Evolutionary conservation across 495 filamentous ascomycete species (phyloP), one percentile per base, ranked within the genome.

Genomic region (Penicillium paradoxum): DNA sequence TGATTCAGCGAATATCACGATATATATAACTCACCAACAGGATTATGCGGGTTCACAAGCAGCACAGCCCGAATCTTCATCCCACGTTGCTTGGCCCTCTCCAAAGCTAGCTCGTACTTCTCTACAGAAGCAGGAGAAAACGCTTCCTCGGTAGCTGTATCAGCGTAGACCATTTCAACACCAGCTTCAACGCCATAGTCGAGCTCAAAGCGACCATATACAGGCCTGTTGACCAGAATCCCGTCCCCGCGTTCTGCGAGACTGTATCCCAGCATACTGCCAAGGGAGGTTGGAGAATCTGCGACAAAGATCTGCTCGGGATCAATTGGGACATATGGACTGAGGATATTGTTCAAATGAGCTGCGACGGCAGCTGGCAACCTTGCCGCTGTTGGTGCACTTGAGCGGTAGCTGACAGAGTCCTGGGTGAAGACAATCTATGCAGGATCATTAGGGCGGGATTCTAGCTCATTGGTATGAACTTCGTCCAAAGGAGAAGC

Each of bases 181-280:
- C 61, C 63, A 0, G 69, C 60, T 33, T 68, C 63, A 10, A 74
- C 63, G 0, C 69, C 67, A 34, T 74, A 68, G 46, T 70, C 66
- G 5, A 73, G 62, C 37, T 73, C 70, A 29, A 74, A 73, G 8
- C 72, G 64, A 9, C 70, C 70, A 30, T 73, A 73, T 1, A 70
- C 55, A 11, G 77, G 77, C 18, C 68, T 63, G 21, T 59, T 69
- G 27, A 77, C 67, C 0, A 80, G 56, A 6, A 79, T 67, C 0
- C 67, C 72, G 36, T 80, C 77, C 0, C 71, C 72, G 1, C 65
- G 60, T 34, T 76, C 70, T 14, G 73, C 74, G 6, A 79, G 62
- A 34, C 65, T 70, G 55, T 65, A 74, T 17, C 58, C 73, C 24
- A 62, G 70, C 62, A 66, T 75, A 57, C 38, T 74, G 18, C 59